Evolutionary conservation across 768 basidiomycete species (phyloP).

Genomic region (Kwoniella pini): DNA sequence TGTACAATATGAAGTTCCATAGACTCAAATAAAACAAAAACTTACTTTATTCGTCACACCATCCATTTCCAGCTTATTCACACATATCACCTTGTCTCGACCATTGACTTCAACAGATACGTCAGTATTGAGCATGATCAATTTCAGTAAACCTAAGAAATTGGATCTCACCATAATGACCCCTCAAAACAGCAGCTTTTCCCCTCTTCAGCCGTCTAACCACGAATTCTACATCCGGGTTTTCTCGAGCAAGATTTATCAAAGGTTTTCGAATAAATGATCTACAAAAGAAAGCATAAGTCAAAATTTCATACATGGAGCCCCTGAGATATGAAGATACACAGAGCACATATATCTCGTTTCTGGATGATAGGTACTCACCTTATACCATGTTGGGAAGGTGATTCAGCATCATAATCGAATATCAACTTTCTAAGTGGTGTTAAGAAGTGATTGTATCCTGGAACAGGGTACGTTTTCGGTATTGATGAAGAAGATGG

Average conservation of each 20-base stretch:
- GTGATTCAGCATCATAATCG: constrained; percentile 48
- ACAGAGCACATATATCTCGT: background rate
- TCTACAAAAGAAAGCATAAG: constrained; percentile 16
- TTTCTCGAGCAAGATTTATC: constrained; percentile 40
- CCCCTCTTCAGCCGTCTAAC: constrained; percentile 46
- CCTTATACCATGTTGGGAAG: constrained; percentile 46
- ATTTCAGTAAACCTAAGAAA: too few species aligned
- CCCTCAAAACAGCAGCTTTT: constrained; percentile 47
- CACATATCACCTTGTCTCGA: constrained; percentile 54
- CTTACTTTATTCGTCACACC: constrained; percentile 50
- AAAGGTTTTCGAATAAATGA: constrained; percentile 46
- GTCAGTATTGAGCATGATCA: too few species aligned
- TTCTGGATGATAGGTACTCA: constrained; percentile 18
- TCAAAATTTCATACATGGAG: background rate
- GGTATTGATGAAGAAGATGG: constrained; percentile 23
- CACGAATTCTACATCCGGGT: constrained; percentile 53
- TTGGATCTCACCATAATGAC: constrained; percentile 50
- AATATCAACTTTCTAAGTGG: constrained; percentile 50
- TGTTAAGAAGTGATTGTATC: constrained; percentile 49
- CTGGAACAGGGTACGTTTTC: constrained; percentile 42
- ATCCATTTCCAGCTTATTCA: constrained; percentile 46
- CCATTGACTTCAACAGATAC: constrained; percentile 46
- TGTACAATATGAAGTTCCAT: too few species aligned
- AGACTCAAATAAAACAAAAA: too few species aligned
- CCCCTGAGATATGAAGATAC: background rate